Conservation (phyloP, 352 stramenopile species). For the Phytophthora idaei region DNA sequence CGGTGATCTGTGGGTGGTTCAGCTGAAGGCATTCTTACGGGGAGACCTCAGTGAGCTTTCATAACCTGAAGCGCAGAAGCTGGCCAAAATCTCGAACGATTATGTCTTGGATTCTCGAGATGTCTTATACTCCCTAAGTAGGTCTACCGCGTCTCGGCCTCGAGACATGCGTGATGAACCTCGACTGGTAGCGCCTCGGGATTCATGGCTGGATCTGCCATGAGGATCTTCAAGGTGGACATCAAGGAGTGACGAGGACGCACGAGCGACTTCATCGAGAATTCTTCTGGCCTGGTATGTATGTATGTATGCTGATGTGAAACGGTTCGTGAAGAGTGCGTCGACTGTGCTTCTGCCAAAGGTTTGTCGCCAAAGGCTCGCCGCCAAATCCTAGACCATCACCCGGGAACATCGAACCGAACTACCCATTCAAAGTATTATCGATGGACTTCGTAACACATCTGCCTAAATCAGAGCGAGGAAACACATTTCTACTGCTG, state of each 20-base stretch:
- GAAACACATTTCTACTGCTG: neutral
- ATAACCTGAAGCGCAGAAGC: neutral
- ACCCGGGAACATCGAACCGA: neutral
- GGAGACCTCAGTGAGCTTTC: neutral
- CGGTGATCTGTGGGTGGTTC: neutral
- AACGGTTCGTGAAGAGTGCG: neutral
- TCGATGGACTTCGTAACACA: neutral
- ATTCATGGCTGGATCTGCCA: neutral
- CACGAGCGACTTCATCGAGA: neutral
- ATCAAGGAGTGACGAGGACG: neutral
- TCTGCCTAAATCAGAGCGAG: neutral
- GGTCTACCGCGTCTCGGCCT: neutral
- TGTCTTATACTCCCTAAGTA: neutral
- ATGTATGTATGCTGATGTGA: neutral
- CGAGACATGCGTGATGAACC: neutral
- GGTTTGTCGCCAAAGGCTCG: neutral
- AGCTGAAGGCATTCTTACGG: neutral
- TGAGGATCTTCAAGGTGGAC: neutral
- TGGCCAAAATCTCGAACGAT: neutral
- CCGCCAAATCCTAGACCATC: neutral
- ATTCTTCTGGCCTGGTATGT: constrained; percentile 1
- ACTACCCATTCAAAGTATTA: neutral
- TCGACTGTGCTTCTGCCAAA: neutral
- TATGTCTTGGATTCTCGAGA: neutral
- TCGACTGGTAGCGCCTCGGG: neutral